phyloP scores from a whole-genome alignment of 2,329 filamentous ascomycete species.

The Dryadomyces quercivorus region DNA sequence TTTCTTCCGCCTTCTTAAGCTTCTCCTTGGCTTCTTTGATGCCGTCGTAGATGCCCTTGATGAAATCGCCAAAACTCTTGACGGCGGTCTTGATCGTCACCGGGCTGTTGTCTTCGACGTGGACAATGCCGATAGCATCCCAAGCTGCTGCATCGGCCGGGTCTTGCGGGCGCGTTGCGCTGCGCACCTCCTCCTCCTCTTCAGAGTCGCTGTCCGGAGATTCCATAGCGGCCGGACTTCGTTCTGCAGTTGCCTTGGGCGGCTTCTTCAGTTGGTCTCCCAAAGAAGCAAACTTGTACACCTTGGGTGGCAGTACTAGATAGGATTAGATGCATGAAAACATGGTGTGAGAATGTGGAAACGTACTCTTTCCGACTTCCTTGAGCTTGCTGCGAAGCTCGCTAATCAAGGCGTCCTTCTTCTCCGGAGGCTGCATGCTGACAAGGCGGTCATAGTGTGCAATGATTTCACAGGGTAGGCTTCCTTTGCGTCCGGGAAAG shows the following conservation, averaged over 20 bases:
- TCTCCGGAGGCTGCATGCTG: slow-evolving; percentile 6
- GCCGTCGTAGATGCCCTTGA: slow-evolving; percentile 34
- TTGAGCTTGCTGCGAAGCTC: slow-evolving; percentile 12
- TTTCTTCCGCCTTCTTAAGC: slow-evolving; percentile 29
- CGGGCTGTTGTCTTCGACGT: slow-evolving; percentile 26
- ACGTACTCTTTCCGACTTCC: slow-evolving; percentile 9
- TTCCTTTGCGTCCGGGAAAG: slow-evolving; percentile 10
- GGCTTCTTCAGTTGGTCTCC: slow-evolving; percentile 7
- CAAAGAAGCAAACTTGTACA: slow-evolving; percentile 12
- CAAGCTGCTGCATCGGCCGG: slow-evolving; percentile 35
- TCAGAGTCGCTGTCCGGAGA: slow-evolving; percentile 9
- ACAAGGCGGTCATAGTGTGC: slow-evolving; percentile 11
- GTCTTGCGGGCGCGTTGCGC: slow-evolving; percentile 30
- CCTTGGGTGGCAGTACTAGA: slow-evolving; percentile 11
- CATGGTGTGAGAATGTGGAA: background rate
- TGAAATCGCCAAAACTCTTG: slow-evolving; percentile 36
- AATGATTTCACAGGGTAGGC: slow-evolving; percentile 12
- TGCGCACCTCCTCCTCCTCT: slow-evolving; percentile 19
- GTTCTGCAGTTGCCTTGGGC: background rate
- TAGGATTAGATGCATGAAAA: background rate
- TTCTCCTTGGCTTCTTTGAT: slow-evolving; percentile 35
- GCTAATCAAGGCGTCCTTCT: slow-evolving; percentile 9
- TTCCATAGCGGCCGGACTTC: slow-evolving; percentile 4
- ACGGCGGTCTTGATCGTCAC: slow-evolving; percentile 33
- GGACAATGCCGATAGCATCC: slow-evolving; percentile 39